A percentile compares a stretch with the other conserved stretches of the same genome.
phyloP scores from a whole-genome alignment of 257 asterid species.

The Solanum sitiens region DNA sequence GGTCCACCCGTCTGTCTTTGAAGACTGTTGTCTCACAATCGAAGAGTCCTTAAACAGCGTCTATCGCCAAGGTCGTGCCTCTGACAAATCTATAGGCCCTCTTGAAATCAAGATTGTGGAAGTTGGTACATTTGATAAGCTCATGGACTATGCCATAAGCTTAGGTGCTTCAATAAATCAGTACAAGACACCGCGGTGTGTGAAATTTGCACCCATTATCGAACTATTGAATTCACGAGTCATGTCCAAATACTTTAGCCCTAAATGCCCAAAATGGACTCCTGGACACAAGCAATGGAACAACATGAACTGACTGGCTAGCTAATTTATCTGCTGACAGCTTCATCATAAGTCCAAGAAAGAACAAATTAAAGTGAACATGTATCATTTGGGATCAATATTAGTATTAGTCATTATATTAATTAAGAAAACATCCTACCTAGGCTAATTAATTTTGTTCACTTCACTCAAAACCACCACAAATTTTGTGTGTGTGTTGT shows the following conservation, averaged over 20 bases:
- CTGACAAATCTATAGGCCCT: constrained; percentile 23
- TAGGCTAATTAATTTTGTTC: background rate
- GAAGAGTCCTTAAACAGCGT: background rate
- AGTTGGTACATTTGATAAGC: constrained; percentile 28
- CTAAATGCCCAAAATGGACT: constrained; percentile 28
- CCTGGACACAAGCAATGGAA: constrained; percentile 29
- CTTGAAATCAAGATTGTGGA: constrained; percentile 31
- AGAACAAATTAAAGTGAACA: background rate
- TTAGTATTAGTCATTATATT: background rate
- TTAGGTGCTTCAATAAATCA: constrained; percentile 28
- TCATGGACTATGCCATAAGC: constrained; percentile 35
- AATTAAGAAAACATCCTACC: background rate
- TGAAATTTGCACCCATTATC: constrained; percentile 28
- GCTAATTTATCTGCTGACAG: background rate
- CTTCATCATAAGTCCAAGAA: background rate
- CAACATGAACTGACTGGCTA: background rate
- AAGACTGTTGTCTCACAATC: constrained; percentile 17
- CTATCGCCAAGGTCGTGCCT: background rate
- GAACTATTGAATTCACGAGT: constrained; percentile 23
- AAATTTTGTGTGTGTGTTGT: background rate
- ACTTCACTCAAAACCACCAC: background rate
- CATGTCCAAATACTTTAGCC: constrained; percentile 14
- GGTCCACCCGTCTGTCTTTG: constrained; percentile 10
- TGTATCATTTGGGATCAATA: background rate
- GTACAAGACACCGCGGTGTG: constrained; percentile 34